Percentiles rank a stretch among this genome's conserved stretches.
phyloP scores from a whole-genome alignment of 2,329 filamentous ascomycete genomes.

The Pyrenochaeta sp. region DNA sequence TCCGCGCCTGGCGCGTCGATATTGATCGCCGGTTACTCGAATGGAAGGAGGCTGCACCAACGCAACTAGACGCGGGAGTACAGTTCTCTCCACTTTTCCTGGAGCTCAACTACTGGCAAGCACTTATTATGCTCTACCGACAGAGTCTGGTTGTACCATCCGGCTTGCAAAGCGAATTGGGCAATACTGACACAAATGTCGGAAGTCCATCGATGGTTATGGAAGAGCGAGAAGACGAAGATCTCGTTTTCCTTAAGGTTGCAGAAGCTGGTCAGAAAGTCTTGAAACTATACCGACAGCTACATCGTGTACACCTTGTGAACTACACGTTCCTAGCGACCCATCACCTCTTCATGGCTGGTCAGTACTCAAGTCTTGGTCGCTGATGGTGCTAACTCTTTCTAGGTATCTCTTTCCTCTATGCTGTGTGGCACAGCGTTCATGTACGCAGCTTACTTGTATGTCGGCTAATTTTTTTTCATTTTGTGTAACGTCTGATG shows the following conservation, averaged over 20 bases:
- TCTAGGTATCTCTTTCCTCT: slow-evolving; percentile 83
- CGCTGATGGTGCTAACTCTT: slow-evolving; percentile 19
- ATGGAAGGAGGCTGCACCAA: slow-evolving; percentile 86
- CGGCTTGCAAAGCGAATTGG: slow-evolving; percentile 80
- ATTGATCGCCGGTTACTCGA: slow-evolving; percentile 83
- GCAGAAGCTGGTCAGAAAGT: slow-evolving; percentile 95
- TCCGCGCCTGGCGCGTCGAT: slow-evolving; percentile 86
- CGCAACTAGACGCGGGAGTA: slow-evolving; percentile 80
- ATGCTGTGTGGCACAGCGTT: slow-evolving; percentile 96
- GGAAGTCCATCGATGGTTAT: slow-evolving; percentile 67
- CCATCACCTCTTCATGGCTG: slow-evolving; percentile 96
- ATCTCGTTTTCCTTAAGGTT: slow-evolving; percentile 91
- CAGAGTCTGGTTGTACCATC: slow-evolving; percentile 88
- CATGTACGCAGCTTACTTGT: slow-evolving; percentile 85
- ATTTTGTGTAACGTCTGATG: slow-evolving; percentile 18
- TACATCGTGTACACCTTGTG: slow-evolving; percentile 86
- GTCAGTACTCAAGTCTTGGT: slow-evolving; percentile 54
- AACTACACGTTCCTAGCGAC: slow-evolving; percentile 97
- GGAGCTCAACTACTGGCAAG: slow-evolving; percentile 97
- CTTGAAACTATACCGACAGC: slow-evolving; percentile 84
- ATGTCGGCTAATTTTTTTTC: slow-evolving; percentile 51
- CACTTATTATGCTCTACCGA: slow-evolving; percentile 92
- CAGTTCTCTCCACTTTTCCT: slow-evolving; percentile 88
- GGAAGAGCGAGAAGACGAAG: slow-evolving; percentile 80
- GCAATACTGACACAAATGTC: slow-evolving; percentile 63